phyloP scores from a whole-genome alignment of 2,329 filamentous ascomycete genomes.

The Xylaria sp. region DNA sequence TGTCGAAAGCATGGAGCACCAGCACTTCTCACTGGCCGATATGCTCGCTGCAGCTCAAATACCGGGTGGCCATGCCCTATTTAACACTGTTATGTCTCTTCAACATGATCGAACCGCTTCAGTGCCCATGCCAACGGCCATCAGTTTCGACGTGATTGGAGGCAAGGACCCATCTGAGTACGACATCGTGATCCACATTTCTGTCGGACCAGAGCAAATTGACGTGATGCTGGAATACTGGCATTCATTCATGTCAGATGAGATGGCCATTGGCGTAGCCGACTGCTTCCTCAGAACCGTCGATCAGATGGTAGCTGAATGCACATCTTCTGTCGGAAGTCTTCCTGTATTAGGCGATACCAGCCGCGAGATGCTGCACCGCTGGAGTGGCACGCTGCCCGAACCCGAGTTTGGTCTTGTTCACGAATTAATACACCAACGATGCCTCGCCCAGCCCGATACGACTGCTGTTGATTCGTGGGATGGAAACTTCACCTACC shows the following conservation, averaged over 20 bases:
- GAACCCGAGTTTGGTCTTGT: background rate
- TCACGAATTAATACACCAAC: conserved; percentile 23
- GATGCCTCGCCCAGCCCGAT: conserved; percentile 19
- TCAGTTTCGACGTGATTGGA: background rate
- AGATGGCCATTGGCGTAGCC: background rate
- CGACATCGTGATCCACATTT: background rate
- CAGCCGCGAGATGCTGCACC: conserved; percentile 14
- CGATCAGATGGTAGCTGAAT: background rate
- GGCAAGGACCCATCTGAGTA: conserved; percentile 11
- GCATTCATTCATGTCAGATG: background rate
- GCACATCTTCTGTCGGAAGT: background rate
- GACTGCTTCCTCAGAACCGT: background rate
- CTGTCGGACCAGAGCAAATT: background rate
- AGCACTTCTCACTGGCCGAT: conserved; percentile 4
- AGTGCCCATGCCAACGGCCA: background rate
- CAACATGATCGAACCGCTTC: conserved; percentile 1
- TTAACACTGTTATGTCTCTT: conserved; percentile 30
- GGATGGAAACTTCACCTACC: conserved; percentile 40
- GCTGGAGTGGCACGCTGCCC: conserved; percentile 18
- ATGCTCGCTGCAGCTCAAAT: conserved; percentile 4
- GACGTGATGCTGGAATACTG: background rate
- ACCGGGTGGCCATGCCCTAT: conserved; percentile 12
- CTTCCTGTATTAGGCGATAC: background rate
- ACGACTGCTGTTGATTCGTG: conserved; percentile 23
- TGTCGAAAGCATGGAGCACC: conserved; percentile 10